phyloP scores from a whole-genome alignment of 2,329 filamentous ascomycete genomes.

The Fusarium sp. region DNA sequence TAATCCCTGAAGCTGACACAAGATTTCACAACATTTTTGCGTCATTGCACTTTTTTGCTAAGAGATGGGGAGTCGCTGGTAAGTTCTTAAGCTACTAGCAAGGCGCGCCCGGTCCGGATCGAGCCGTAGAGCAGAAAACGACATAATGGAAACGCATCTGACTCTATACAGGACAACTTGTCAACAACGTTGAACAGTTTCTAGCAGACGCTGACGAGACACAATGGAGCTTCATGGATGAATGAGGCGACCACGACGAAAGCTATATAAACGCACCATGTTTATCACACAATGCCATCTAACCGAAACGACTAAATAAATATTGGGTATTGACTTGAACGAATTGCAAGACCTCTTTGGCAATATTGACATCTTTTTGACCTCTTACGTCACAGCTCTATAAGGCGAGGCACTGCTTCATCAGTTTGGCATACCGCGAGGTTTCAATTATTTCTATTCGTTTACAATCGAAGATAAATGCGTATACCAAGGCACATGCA shows the following conservation, averaged over 20 bases:
- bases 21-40: constrained; percentile 48
- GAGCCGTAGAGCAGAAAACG: neutral
- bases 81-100: constrained; percentile 22
- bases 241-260: constrained; percentile 9
- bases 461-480: neutral
- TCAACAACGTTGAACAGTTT: constrained; percentile 42
- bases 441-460: constrained; percentile 5
- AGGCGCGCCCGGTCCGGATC: neutral
- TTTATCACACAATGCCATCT: neutral
- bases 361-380: neutral
- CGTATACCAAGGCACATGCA: neutral
- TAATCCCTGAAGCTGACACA: constrained; percentile 46
- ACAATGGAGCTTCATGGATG: constrained; percentile 39
- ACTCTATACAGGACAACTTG: constrained; percentile 40
- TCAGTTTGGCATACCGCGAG: neutral
- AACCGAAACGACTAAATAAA: neutral
- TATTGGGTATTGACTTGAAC: neutral
- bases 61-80: constrained; percentile 49
- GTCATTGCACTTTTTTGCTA: constrained; percentile 48
- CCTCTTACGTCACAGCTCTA: neutral
- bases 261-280: neutral
- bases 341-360: neutral
- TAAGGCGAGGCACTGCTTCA: neutral
- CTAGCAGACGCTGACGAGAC: constrained; percentile 39
- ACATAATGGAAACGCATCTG: constrained; percentile 4